Evolutionary conservation across 179 eudicot species (phyloP).

Genomic region (Patellifolia procumbens): DNA sequence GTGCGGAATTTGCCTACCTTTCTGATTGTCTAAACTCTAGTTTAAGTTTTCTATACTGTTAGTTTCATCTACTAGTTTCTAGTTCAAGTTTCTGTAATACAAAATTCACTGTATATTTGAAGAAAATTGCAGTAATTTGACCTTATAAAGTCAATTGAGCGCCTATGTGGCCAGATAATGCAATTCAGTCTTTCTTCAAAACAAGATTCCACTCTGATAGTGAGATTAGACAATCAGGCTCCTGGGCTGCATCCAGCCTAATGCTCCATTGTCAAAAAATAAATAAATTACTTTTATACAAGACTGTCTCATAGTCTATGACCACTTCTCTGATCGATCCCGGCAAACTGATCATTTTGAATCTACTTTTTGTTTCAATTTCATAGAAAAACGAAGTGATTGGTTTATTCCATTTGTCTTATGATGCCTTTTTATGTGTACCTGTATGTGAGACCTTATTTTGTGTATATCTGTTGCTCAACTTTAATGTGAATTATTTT

Average conservation of each 20-base stretch:
- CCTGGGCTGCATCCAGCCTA: not conserved
- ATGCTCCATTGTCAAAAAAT: not conserved
- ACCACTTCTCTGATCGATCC: not conserved
- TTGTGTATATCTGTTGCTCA: not conserved
- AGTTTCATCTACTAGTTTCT: not conserved
- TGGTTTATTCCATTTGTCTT: too few species aligned
- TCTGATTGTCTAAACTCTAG: not conserved
- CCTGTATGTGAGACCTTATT: not conserved
- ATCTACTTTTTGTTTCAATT: not conserved
- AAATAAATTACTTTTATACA: not conserved
- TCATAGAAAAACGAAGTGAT: too few species aligned
- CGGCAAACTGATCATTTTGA: not conserved
- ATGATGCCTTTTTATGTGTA: not conserved
- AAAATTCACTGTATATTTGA: not conserved
- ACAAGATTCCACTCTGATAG: not conserved
- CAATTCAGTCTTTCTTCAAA: not conserved
- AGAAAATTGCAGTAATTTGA: not conserved
- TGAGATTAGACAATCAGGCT: not conserved
- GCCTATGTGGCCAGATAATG: not conserved
- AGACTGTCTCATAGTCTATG: not conserved
- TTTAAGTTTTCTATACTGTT: not conserved
- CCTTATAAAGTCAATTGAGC: not conserved
- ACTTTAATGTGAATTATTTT: not conserved
- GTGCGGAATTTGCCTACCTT: not conserved
- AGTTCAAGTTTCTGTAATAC: not conserved